Conservation (phyloP, 1,139 yeast species). For the Taphrina betulina region DNA sequence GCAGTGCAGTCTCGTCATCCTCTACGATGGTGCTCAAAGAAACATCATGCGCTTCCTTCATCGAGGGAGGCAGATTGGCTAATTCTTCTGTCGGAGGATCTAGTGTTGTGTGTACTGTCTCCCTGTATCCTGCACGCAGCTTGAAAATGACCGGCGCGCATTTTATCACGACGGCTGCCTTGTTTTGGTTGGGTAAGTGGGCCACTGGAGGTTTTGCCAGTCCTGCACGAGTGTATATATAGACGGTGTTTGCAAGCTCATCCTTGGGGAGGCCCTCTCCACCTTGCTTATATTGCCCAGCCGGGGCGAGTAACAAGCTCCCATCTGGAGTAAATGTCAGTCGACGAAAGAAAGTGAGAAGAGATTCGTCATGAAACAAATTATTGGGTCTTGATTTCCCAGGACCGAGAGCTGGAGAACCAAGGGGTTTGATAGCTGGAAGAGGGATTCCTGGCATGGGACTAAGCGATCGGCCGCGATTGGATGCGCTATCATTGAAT, state of each 20-base stretch:
- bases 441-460: slow-evolving; percentile 44
- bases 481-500: slow-evolving; percentile 40
- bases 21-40: not conserved
- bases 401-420: slow-evolving; percentile 40
- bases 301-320: slow-evolving; percentile 70
- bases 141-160: slow-evolving; percentile 70
- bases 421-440: slow-evolving; percentile 49
- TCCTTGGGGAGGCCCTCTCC: slow-evolving; percentile 39
- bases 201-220: slow-evolving; percentile 68
- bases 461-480: slow-evolving; percentile 39
- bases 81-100: slow-evolving; percentile 18
- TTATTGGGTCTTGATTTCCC: slow-evolving; percentile 3
- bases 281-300: slow-evolving; percentile 60
- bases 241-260: slow-evolving; percentile 65
- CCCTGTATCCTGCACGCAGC: slow-evolving; percentile 39
- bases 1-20: slow-evolving; percentile 4
- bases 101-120: slow-evolving; percentile 4
- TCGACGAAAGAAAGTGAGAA: slow-evolving; percentile 86
- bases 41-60: not conserved
- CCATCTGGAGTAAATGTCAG: slow-evolving; percentile 90
- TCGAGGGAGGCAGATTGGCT: slow-evolving; percentile 8
- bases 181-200: slow-evolving; percentile 72
- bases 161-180: slow-evolving; percentile 78
- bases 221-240: slow-evolving; percentile 69
- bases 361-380: slow-evolving; percentile 77